Conservation (phyloP, 805 yeast species). For the Grigorovia transvaalensis region DNA sequence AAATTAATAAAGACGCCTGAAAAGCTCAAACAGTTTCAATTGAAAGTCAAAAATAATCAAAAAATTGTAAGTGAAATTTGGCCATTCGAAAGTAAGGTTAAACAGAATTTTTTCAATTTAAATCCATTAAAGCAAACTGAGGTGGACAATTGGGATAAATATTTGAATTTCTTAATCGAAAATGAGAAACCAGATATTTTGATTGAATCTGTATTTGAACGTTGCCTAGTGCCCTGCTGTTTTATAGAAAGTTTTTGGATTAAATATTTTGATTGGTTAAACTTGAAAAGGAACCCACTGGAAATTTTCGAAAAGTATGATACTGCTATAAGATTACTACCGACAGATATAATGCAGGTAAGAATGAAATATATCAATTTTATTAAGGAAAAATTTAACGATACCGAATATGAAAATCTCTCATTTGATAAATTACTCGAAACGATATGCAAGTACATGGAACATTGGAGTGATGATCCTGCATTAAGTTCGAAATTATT, state of each 20-base stretch:
- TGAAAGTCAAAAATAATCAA: constrained; percentile 35
- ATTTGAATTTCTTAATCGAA: constrained; percentile 44
- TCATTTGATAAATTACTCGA: constrained; percentile 9
- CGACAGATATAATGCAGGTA: constrained; percentile 14
- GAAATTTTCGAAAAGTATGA: constrained; percentile 37
- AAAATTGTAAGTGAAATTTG: constrained; percentile 49
- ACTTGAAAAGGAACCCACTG: constrained; percentile 10
- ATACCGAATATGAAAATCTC: constrained; percentile 5
- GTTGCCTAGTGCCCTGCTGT: constrained; percentile 65
- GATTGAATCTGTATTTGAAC: constrained; percentile 48
- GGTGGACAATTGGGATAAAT: constrained; percentile 47
- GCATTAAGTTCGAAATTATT: constrained; percentile 5
- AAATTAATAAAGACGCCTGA: constrained; percentile 16
- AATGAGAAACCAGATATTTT: constrained; percentile 23
- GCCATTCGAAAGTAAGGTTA: constrained; percentile 59
- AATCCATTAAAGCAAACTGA: constrained; percentile 35
- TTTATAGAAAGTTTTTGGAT: constrained; percentile 55
- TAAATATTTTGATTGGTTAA: constrained; percentile 44
- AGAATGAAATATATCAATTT: constrained; percentile 13
- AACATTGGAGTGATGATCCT: constrained; percentile 13
- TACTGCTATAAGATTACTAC: constrained; percentile 39
- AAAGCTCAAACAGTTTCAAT: constrained; percentile 26
- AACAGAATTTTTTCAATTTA: constrained; percentile 48
- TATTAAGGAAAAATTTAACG: constrained; percentile 10
- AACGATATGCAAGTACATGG: constrained; percentile 7